phyloP scores from a whole-genome alignment of 495 filamentous ascomycete species.

The Daldinia loculata region DNA sequence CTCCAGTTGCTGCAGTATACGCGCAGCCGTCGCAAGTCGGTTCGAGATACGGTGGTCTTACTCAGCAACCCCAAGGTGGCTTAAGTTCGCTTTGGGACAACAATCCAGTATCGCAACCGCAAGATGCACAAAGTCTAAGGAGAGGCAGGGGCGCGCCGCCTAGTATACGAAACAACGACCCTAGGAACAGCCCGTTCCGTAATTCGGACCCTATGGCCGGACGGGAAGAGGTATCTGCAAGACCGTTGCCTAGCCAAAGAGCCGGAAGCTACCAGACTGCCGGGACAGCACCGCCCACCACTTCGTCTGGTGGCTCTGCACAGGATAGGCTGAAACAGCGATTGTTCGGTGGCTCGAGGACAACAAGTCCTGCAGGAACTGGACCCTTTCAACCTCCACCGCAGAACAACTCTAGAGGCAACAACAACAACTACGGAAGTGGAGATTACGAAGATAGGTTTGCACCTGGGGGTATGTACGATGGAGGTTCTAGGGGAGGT shows the following conservation, averaged over 20 bases:
- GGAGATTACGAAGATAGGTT: constrained; percentile 58
- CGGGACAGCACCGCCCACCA: constrained; percentile 50
- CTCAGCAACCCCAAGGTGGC: constrained; percentile 47
- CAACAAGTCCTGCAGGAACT: constrained; percentile 50
- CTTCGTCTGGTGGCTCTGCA: constrained; percentile 48
- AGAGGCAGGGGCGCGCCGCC: constrained; percentile 50
- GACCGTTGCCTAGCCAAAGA: constrained; percentile 75
- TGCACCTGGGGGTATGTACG: constrained; percentile 52
- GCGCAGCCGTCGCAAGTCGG: constrained; percentile 60
- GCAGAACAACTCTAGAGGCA: constrained; percentile 42
- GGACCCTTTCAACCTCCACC: constrained; percentile 54
- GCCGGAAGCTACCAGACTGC: constrained; percentile 73
- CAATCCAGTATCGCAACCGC: constrained; percentile 50
- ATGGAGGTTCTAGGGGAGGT: constrained; percentile 37
- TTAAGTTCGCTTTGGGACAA: constrained; percentile 89
- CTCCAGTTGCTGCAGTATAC: constrained; percentile 61
- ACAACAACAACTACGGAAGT: constrained; percentile 31
- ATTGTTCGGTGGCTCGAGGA: constrained; percentile 57
- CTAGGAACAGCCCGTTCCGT: constrained; percentile 42
- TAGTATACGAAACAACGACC: constrained; percentile 39
- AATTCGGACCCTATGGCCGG: constrained; percentile 50
- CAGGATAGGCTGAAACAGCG: constrained; percentile 62
- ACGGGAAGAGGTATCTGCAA: constrained; percentile 52
- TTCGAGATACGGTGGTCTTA: constrained; percentile 59
- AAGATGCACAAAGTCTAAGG: constrained; percentile 65